Evolutionary conservation across 1,284 basidiomycete species (phyloP).

Genomic region (Rhodotorula sp.): DNA sequence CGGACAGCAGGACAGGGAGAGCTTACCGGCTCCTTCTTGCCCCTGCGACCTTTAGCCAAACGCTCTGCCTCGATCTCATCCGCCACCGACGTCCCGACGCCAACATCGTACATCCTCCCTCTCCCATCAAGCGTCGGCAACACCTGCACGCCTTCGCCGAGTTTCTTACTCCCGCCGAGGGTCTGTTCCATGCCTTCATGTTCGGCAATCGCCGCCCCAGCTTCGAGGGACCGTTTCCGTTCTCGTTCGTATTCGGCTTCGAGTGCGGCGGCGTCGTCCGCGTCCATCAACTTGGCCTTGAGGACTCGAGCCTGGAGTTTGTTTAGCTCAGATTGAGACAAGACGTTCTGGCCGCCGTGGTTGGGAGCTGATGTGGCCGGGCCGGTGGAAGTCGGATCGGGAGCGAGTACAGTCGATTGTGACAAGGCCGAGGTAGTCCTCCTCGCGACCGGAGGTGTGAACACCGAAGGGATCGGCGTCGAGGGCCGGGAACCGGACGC

Average conservation of each 20-base stretch:
- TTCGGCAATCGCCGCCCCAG: slow-evolving; percentile 9
- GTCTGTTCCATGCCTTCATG: slow-evolving; percentile 37
- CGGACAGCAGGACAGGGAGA: background rate
- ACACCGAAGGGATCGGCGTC: slow-evolving; percentile 83
- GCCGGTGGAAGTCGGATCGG: slow-evolving; percentile 28
- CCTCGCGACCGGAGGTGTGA: slow-evolving; percentile 64
- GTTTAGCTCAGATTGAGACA: slow-evolving; percentile 67
- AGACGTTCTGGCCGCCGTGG: slow-evolving; percentile 40
- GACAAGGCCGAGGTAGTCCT: slow-evolving; percentile 36
- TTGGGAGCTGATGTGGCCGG: slow-evolving; percentile 3
- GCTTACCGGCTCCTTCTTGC: slow-evolving; percentile 68
- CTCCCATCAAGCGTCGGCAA: slow-evolving; percentile 84
- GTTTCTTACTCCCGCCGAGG: slow-evolving; percentile 34
- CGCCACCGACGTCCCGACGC: slow-evolving; percentile 57
- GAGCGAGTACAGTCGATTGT: slow-evolving; percentile 36
- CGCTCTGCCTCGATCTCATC: slow-evolving; percentile 53
- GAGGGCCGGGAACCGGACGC: slow-evolving; percentile 36
- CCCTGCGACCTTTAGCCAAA: slow-evolving; percentile 66
- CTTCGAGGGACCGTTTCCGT: slow-evolving; percentile 53
- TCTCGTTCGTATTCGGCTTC: slow-evolving; percentile 78
- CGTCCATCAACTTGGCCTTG: slow-evolving; percentile 77
- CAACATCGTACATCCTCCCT: slow-evolving; percentile 88
- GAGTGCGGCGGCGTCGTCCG: slow-evolving; percentile 64
- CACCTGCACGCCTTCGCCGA: slow-evolving; percentile 63
- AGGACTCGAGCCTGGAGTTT: slow-evolving; percentile 89